phyloP scores from a whole-genome alignment of 352 stramenopile genomes.

The Phytophthora macrochlamydospora region DNA sequence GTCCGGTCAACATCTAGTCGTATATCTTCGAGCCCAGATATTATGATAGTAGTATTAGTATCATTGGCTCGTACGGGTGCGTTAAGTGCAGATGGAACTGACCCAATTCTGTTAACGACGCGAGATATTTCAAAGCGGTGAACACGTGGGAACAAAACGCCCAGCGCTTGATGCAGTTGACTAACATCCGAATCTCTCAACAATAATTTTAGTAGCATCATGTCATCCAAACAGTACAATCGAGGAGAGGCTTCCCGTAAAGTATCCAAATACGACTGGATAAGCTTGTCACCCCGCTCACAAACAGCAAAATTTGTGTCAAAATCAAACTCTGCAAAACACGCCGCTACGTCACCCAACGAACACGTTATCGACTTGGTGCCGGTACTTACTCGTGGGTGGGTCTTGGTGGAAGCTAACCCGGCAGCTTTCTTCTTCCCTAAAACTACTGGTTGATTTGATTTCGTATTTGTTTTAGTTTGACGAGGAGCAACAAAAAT shows the following conservation, averaged over 20 bases:
- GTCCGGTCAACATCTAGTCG: background rate
- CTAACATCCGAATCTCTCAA: conserved; percentile 44
- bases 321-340: conserved; percentile 68
- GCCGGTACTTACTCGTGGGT: conserved; percentile 5
- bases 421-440: conserved; percentile 19
- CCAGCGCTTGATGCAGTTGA: conserved; percentile 33
- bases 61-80: conserved; percentile 8
- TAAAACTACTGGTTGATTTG: background rate
- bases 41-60: conserved; percentile 25
- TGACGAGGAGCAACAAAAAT: conserved; percentile 40
- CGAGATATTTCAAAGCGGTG: conserved; percentile 35
- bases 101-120: conserved; percentile 18
- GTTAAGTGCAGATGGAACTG: conserved; percentile 1
- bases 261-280: conserved; percentile 44
- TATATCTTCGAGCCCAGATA: conserved; percentile 25
- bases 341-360: conserved; percentile 44
- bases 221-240: conserved; percentile 47
- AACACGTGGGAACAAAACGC: conserved; percentile 46
- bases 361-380: conserved; percentile 38
- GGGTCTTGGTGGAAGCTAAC: background rate
- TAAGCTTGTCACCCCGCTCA: conserved; percentile 41
- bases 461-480: conserved; percentile 8
- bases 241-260: conserved; percentile 46
- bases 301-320: conserved; percentile 38
- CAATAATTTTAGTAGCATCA: conserved; percentile 42